Conservation (phyloP, 1,284 basidiomycete species). For the Cryptococcus wingfieldii region DNA sequence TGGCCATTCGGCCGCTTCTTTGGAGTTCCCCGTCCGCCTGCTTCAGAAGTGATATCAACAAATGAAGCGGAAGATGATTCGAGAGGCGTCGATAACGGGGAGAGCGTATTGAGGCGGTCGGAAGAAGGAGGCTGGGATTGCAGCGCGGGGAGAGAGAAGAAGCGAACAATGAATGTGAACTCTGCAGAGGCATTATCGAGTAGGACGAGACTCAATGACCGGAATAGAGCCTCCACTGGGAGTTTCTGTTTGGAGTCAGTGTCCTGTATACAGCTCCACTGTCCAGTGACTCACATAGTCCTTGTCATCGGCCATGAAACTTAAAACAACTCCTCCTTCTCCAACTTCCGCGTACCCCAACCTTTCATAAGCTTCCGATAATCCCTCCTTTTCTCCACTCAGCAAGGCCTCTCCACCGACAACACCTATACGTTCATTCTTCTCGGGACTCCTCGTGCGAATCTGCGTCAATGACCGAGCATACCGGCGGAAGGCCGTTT, state of each 20-base stretch:
- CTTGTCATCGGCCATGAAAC: conserved; percentile 82
- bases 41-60: conserved; percentile 29
- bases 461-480: conserved; percentile 72
- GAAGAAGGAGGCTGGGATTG: not conserved
- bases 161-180: conserved; percentile 76
- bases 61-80: conserved; percentile 25
- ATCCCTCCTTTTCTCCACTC: conserved; percentile 48
- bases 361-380: conserved; percentile 51
- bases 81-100: conserved; percentile 22
- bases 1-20: not conserved
- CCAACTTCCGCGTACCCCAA: conserved; percentile 66
- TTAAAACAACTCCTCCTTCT: conserved; percentile 60
- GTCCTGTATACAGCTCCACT: not conserved
- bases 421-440: conserved; percentile 38
- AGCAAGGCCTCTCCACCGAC: conserved; percentile 27
- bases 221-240: conserved; percentile 72
- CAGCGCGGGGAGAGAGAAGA: conserved; percentile 56
- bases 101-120: not conserved
- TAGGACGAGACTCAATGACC: conserved; percentile 79
- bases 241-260: conserved; percentile 47
- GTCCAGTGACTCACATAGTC: conserved; percentile 58
- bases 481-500: conserved; percentile 92
- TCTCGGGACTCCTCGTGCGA: conserved; percentile 56
- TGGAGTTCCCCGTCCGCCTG: conserved; percentile 17
- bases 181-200: conserved; percentile 90